Evolutionary conservation across 2,329 filamentous ascomycete species (phyloP).

Genomic region (Penicillium sp.): DNA sequence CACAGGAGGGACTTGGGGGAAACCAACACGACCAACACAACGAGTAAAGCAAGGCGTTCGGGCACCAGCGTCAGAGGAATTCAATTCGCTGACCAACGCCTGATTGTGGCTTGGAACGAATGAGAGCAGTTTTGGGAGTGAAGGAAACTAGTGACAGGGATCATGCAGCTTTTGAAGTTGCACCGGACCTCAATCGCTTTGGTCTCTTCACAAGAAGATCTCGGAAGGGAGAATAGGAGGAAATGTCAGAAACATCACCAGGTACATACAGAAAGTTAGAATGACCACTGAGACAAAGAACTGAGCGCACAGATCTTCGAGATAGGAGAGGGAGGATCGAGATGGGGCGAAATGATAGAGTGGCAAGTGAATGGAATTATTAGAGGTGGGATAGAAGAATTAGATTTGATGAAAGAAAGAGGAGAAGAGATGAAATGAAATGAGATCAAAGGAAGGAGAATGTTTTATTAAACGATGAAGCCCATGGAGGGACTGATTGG

Average conservation of each 20-base stretch:
- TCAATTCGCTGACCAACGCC: slow-evolving; percentile 29
- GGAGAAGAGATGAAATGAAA: not conserved
- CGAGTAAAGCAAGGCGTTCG: slow-evolving; percentile 35
- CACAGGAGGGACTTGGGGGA: slow-evolving; percentile 15
- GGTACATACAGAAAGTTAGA: slow-evolving; percentile 11
- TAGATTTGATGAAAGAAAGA: not conserved
- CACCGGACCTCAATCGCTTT: slow-evolving; percentile 23
- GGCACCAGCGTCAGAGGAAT: slow-evolving; percentile 34
- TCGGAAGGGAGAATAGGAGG: slow-evolving; percentile 7
- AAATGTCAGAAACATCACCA: not conserved
- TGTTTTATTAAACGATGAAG: not conserved
- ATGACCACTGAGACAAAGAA: slow-evolving; percentile 1
- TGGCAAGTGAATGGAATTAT: not conserved
- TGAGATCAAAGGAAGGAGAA: slow-evolving; percentile 4
- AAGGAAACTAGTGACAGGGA: slow-evolving; percentile 35
- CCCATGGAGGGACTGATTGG: not conserved
- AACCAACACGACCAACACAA: slow-evolving; percentile 22
- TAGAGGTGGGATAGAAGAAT: not conserved
- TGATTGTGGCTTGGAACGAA: slow-evolving; percentile 29
- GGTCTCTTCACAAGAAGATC: not conserved
- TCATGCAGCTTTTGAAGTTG: slow-evolving; percentile 29
- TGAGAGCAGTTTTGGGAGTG: slow-evolving; percentile 25
- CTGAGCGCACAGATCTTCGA: slow-evolving; percentile 5
- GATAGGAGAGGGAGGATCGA: not conserved
- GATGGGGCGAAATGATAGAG: not conserved